A percentile compares a stretch with the other conserved stretches of the same genome.
phyloP scores from a whole-genome alignment of 2,329 filamentous ascomycete species.

The Coniella lustricola region DNA sequence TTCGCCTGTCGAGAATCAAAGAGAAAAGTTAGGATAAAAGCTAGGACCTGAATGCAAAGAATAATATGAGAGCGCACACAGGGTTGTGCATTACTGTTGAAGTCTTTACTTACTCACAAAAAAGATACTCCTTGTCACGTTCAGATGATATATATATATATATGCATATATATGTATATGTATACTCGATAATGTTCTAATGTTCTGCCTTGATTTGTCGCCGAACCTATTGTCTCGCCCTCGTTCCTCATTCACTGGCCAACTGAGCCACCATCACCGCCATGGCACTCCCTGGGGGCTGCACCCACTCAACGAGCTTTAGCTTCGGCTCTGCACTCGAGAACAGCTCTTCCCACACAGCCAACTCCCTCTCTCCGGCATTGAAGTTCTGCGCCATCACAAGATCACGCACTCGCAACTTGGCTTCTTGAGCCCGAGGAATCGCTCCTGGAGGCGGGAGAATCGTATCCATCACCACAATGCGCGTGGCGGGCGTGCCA shows the following conservation, averaged over 20 bases:
- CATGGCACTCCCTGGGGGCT: neutral
- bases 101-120: too few species aligned
- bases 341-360: conserved; percentile 1
- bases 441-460: neutral
- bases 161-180: neutral
- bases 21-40: too few species aligned
- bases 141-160: neutral
- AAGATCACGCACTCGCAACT: conserved; percentile 3
- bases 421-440: neutral
- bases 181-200: neutral
- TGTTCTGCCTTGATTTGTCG: too few species aligned
- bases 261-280: neutral
- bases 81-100: too few species aligned
- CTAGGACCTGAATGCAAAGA: too few species aligned
- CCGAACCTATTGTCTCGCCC: neutral
- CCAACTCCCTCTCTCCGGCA: neutral
- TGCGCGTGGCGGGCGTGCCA: neutral
- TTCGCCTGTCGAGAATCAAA: too few species aligned
- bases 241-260: neutral
- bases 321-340: neutral
- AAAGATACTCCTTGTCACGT: neutral
- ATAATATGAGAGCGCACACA: too few species aligned
- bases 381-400: conserved; percentile 4
- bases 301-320: neutral
- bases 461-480: conserved; percentile 4